These are phyloP conservation scores for Rhizopogon sp. DNA, from an alignment of 768 basidiomycete genomes.

Conservation along the genomic window DNA sequence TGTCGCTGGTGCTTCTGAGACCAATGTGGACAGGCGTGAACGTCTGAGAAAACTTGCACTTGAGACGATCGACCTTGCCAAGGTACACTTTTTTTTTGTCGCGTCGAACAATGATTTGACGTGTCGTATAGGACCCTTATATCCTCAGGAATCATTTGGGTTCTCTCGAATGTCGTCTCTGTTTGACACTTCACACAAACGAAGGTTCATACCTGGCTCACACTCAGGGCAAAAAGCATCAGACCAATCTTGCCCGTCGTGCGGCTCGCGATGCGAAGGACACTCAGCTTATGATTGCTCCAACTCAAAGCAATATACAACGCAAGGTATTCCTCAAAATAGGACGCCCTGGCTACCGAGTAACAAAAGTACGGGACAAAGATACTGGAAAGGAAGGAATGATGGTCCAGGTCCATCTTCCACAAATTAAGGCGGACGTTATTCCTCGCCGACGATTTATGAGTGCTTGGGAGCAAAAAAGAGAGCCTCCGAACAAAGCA, in stretches of 20 bases:
- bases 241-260: slow-evolving; percentile 94
- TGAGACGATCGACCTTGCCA: slow-evolving; percentile 97
- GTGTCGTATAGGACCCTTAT: slow-evolving; percentile 76
- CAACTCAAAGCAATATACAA: slow-evolving; percentile 71
- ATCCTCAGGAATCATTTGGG: slow-evolving; percentile 98
- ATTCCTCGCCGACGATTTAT: slow-evolving; percentile 87
- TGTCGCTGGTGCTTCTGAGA: slow-evolving; percentile 92
- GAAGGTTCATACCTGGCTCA: slow-evolving; percentile 99
- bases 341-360: slow-evolving; percentile 90
- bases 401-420: slow-evolving; percentile 95
- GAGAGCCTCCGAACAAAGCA: slow-evolving; percentile 91
- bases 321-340: slow-evolving; percentile 97
- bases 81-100: slow-evolving; percentile 43
- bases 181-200: slow-evolving; percentile 97
- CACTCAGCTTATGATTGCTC: slow-evolving; percentile 83
- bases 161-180: slow-evolving; percentile 96
- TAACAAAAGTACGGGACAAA: slow-evolving; percentile 92
- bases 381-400: slow-evolving; percentile 92
- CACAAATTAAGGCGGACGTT: slow-evolving; percentile 86
- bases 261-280: slow-evolving; percentile 98
- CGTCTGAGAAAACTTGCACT: slow-evolving; percentile 91
- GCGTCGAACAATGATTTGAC: background rate
- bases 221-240: slow-evolving; percentile 99
- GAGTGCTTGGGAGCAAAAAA: slow-evolving; percentile 97
- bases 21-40: slow-evolving; percentile 93